Evolutionary conservation across 257 asterid genomes (phyloP), one percentile per base, ranked within the genome.

Genomic region (Gardenia jasminoides): DNA sequence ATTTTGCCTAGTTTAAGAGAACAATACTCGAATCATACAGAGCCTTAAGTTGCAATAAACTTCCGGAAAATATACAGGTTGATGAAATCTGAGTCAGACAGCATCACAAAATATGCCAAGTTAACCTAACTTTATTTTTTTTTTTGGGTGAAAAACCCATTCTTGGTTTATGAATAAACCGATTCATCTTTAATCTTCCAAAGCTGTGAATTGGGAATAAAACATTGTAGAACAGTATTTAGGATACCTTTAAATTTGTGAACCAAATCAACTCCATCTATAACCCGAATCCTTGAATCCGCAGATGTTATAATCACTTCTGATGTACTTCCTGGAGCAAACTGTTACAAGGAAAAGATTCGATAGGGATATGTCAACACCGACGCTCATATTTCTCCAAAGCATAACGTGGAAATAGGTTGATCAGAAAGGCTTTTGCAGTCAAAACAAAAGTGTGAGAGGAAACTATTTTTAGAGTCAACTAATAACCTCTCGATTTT

Each of bases 301-400:
- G 98, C 97, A 69, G 99, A 96, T 50, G 99, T 93, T 70, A 96
- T 78, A 69, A 96, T 92, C 84, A 96, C 98, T 84, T 96, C 99
- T 71, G 97, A 88, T 54, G 93, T 79, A 87, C 99, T 96, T 87
- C 97, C 97, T 30, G 98, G 99, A 41, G 93, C 89, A 85, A 96
- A 96, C 99, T 96, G 95, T 82, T 72, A 73, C 81, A 72, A 28
- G 76, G 80, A 81, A 80, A 70, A 48, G 10, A 43, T 75, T 80
- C 84, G 80, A 76, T 81, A 86, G 76, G 70, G 79, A 67, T 70
- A 72, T 73, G 44, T 81, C 78, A 75, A 72, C 75, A 77, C 76
- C 19, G 41, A 22, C 22, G 28, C 22, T 72, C 52, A 12, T 50
- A 50, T 28, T 73, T 72, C 28, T 44, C 31, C 31, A 50, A 50